phyloP scores from a whole-genome alignment of 2,329 filamentous ascomycete genomes.

The Ramularia endophylla region DNA sequence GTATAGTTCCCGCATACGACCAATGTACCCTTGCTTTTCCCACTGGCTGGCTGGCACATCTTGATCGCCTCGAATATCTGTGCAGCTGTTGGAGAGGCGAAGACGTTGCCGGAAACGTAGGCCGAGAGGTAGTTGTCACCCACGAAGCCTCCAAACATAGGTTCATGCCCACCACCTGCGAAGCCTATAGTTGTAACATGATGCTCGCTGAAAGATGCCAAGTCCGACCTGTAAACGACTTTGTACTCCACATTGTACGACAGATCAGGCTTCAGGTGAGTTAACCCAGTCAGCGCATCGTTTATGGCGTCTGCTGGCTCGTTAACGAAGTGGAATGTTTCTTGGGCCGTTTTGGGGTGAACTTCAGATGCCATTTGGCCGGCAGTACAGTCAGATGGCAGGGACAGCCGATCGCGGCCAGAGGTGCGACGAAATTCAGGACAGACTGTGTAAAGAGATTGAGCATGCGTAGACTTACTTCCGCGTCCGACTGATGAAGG shows the following conservation, averaged over 20 bases:
- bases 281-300: slow-evolving; percentile 32
- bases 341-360: slow-evolving; percentile 19
- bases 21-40: slow-evolving; percentile 43
- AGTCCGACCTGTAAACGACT: slow-evolving; percentile 32
- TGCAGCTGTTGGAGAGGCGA: slow-evolving; percentile 57
- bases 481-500: neutral
- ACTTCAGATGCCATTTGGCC: slow-evolving; percentile 25
- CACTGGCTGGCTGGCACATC: slow-evolving; percentile 46
- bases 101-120: slow-evolving; percentile 57
- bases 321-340: slow-evolving; percentile 36
- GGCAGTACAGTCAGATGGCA: slow-evolving; percentile 6
- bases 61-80: slow-evolving; percentile 57
- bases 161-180: slow-evolving; percentile 43
- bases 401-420: neutral
- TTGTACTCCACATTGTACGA: slow-evolving; percentile 33
- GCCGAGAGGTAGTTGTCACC: slow-evolving; percentile 57
- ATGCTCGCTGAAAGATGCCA: slow-evolving; percentile 24
- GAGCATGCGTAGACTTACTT: neutral
- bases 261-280: slow-evolving; percentile 29
- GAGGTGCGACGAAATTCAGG: neutral
- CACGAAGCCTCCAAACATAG: slow-evolving; percentile 60
- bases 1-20: slow-evolving; percentile 62
- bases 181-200: slow-evolving; percentile 34
- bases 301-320: slow-evolving; percentile 30
- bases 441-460: neutral